Evolutionary conservation across 2,329 filamentous ascomycete species (phyloP).

Genomic region (Hymenoscyphus repandus): DNA sequence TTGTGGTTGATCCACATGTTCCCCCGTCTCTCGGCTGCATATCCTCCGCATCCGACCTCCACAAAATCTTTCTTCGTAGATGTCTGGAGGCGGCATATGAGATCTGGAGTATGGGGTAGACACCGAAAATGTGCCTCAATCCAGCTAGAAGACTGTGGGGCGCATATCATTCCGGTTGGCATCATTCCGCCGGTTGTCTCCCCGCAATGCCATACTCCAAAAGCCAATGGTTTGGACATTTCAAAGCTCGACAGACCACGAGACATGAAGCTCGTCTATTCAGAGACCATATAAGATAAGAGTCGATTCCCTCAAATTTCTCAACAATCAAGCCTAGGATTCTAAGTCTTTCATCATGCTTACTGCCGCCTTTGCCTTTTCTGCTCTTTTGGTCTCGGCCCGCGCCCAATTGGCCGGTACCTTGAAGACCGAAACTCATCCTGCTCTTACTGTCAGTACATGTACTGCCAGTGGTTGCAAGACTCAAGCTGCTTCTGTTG

Average conservation of each 20-base stretch:
- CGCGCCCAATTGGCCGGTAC: conserved; percentile 46
- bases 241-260: neutral
- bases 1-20: conserved; percentile 5
- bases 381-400: conserved; percentile 39
- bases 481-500: conserved; percentile 42
- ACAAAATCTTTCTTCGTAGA: conserved; percentile 12
- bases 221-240: neutral
- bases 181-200: conserved; percentile 22
- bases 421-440: conserved; percentile 43
- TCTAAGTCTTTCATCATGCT: conserved; percentile 24
- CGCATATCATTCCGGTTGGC: conserved; percentile 18
- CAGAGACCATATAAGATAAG: conserved; percentile 21
- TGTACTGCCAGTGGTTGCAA: conserved; percentile 46
- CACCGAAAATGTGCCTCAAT: conserved; percentile 11
- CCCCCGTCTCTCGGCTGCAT: conserved; percentile 12
- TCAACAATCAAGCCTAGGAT: conserved; percentile 8
- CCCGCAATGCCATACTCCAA: conserved; percentile 24
- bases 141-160: conserved; percentile 9
- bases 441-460: conserved; percentile 45
- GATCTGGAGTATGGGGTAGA: conserved; percentile 12
- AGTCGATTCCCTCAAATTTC: conserved; percentile 7
- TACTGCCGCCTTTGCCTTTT: conserved; percentile 34
- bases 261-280: conserved; percentile 1
- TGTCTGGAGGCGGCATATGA: conserved; percentile 10
- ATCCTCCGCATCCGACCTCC: conserved; percentile 19